These are phyloP conservation scores for Populus tremula DNA, from an alignment of 345 rosid genomes.

Conservation along the genomic window DNA sequence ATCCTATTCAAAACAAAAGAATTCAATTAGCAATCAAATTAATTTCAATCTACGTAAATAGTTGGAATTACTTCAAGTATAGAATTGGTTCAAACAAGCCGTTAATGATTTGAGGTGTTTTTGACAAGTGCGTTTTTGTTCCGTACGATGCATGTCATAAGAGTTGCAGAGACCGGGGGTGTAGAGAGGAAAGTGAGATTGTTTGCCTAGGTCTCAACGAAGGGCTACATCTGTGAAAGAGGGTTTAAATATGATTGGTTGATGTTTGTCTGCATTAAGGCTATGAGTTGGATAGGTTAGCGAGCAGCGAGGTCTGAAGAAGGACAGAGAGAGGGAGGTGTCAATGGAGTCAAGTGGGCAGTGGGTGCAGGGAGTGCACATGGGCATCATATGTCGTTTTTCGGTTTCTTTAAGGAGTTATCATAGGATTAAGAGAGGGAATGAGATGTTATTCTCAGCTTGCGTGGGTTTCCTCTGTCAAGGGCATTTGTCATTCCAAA, in stretches of 20 bases:
- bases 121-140: conserved; percentile 13
- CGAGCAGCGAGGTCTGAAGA: conserved; percentile 24
- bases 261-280: conserved; percentile 31
- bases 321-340: not conserved
- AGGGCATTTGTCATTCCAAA: conserved; percentile 44
- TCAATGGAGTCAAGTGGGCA: conserved; percentile 8
- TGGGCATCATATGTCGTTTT: conserved; percentile 50
- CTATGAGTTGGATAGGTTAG: conserved; percentile 31
- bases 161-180: not conserved
- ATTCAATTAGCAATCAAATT: too few relatives aligned
- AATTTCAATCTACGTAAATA: too few relatives aligned
- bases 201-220: conserved; percentile 29
- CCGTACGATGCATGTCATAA: conserved; percentile 17
- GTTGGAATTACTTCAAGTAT: too few relatives aligned
- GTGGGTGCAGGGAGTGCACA: conserved; percentile 43
- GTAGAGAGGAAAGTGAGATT: conserved; percentile 32
- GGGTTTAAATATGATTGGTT: conserved; percentile 27
- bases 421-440: conserved; percentile 32
- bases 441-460: conserved; percentile 35
- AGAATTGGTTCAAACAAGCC: too few relatives aligned
- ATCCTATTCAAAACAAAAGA: too few relatives aligned
- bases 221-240: conserved; percentile 30
- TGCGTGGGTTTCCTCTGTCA: conserved; percentile 18
- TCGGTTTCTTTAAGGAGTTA: conserved; percentile 21
- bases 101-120: conserved; percentile 7